These are phyloP conservation scores for Lagenidium giganteum DNA, from an alignment of 352 stramenopile species.

Conservation along the genomic window DNA sequence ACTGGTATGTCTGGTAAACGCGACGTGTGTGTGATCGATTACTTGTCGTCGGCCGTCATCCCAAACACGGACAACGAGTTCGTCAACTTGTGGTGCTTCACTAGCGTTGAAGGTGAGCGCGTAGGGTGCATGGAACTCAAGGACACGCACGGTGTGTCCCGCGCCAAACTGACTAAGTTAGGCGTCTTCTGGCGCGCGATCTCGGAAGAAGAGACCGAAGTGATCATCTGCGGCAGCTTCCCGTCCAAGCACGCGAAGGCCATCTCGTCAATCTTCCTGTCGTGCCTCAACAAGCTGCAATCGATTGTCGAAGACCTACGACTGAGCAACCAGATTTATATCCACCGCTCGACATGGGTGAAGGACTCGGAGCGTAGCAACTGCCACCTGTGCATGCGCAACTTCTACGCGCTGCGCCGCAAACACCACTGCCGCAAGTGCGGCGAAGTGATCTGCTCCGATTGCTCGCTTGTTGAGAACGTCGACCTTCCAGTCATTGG, in stretches of 20 bases:
- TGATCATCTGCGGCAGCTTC: constrained; percentile 77
- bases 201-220: constrained; percentile 67
- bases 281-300: constrained; percentile 47
- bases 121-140: constrained; percentile 78
- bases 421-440: constrained; percentile 84
- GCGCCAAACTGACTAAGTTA: constrained; percentile 54
- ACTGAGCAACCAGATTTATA: constrained; percentile 69
- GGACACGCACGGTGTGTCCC: constrained; percentile 56
- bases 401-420: constrained; percentile 66
- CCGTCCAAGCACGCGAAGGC: constrained; percentile 61
- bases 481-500: constrained; percentile 73
- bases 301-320: constrained; percentile 69
- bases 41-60: constrained; percentile 56
- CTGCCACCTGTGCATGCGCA: constrained; percentile 74
- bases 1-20: constrained; percentile 45
- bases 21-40: constrained; percentile 73
- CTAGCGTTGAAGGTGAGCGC: constrained; percentile 59
- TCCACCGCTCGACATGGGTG: constrained; percentile 70
- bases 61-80: constrained; percentile 50
- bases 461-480: constrained; percentile 68
- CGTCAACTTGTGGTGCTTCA: constrained; percentile 75
- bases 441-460: constrained; percentile 74
- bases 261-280: constrained; percentile 44
- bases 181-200: constrained; percentile 70
- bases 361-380: constrained; percentile 65